Evolutionary conservation across 129 eudicot genomes (phyloP).

Genomic region (Artemisia annua): DNA sequence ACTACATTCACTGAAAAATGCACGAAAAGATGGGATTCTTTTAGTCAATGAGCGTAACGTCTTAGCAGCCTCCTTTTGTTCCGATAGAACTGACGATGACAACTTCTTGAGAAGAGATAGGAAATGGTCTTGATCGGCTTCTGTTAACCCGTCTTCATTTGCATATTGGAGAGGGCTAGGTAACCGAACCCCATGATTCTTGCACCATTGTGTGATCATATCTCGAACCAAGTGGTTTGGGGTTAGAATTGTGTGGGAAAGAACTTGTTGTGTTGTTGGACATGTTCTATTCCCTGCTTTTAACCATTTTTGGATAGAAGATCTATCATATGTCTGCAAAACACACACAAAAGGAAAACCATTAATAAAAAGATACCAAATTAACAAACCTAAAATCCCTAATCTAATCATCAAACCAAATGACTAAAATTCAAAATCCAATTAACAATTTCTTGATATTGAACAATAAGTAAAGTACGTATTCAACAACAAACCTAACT

Average conservation of each 20-base stretch:
- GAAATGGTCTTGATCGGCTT: constrained; percentile 52
- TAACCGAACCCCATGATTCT: constrained; percentile 47
- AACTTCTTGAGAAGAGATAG: constrained; percentile 49
- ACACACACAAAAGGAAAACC: background rate
- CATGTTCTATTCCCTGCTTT: constrained; percentile 75
- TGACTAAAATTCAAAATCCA: no score
- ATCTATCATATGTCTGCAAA: constrained; percentile 82
- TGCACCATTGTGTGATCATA: constrained; percentile 78
- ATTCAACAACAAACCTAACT: background rate
- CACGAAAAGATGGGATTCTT: constrained; percentile 68
- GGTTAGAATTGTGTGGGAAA: constrained; percentile 64
- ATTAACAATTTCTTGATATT: background rate
- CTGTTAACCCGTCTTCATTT: constrained; percentile 46
- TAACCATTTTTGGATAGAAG: constrained; percentile 80
- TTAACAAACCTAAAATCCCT: background rate
- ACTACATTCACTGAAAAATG: constrained; percentile 58
- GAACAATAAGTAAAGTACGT: background rate
- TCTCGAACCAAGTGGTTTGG: constrained; percentile 76
- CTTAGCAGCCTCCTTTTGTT: constrained; percentile 72
- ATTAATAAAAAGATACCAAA: constrained; percentile 8
- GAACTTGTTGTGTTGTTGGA: constrained; percentile 77
- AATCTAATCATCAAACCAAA: background rate
- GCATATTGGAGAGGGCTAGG: constrained; percentile 39
- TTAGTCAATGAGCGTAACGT: constrained; percentile 70
- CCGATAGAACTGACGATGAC: constrained; percentile 38